Base-by-base conservation (phyloP, 768 basidiomycete genomes). In the Cystobasidium ongulense region DNA sequence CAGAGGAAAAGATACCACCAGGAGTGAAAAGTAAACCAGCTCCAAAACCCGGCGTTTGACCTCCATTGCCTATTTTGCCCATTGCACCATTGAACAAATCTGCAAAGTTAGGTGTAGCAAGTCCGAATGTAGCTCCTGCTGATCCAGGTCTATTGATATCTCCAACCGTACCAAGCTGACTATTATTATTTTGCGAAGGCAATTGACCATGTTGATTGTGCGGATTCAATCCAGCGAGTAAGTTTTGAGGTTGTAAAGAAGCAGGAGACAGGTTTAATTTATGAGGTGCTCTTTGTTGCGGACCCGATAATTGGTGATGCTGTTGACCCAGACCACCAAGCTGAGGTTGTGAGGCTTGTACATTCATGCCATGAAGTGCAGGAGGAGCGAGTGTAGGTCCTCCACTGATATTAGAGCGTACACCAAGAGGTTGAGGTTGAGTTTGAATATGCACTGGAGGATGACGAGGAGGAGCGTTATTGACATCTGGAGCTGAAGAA, bases 41-140 rank as follows among this genome's bases (percentile, higher is more conserved):
- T 29, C 65, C 65, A 29, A 33, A 33, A 21, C 43, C 46, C 2
- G 39, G 65, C 36, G 39, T 50, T 13, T 41, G n/a, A 41, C 43
- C 65, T 50, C 65, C 65, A 23, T 64, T 64, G 41, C n/a, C 65
- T 29, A 33, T 15, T 31, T 67, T 67, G 57, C 63, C 63, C 68
- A 71, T 71, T 25, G 33, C 29, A 8, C 35, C 52, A 36, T 36
- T 54, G 54, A 71, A 71, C 8, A 71, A 35, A 36, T 71, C 68
- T 36, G 68, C 68, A 36, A 71, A 71, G 31, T 71, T 71, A 7
- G 68, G 68, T 10, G 68, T 71, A 8, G 43, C 23, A n/a, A 71
- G 54, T 8, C 68, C 68, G 36, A 57, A 71, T 10, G 33, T 54
- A 23, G 68, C 52, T 7, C 68, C 68, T 36, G 68, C 68, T n/a